phyloP scores from a whole-genome alignment of 768 basidiomycete species.

The Amanita rimosa region DNA sequence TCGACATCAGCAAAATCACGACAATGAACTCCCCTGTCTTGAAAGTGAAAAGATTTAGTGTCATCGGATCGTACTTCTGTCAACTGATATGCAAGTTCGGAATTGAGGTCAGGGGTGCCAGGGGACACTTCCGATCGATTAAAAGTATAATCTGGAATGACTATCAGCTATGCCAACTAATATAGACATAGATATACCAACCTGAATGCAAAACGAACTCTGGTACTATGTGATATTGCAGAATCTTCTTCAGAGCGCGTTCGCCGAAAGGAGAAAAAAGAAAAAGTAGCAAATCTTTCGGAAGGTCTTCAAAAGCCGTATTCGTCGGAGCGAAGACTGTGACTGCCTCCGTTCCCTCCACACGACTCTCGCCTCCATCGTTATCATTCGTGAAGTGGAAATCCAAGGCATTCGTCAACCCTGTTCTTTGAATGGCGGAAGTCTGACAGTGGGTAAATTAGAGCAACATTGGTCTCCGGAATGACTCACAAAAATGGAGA shows the following conservation, averaged over 20 bases:
- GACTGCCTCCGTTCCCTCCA: constrained; percentile 33
- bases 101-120: neutral
- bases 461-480: neutral
- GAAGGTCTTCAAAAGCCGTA: constrained; percentile 34
- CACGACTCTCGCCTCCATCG: constrained; percentile 22
- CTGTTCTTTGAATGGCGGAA: constrained; percentile 42
- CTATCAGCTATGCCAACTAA: neutral
- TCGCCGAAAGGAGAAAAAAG: constrained; percentile 53
- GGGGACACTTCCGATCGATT: neutral
- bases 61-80: neutral
- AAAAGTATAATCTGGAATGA: constrained; percentile 1
- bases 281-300: constrained; percentile 37
- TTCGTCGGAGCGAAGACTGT: constrained; percentile 48
- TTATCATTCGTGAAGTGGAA: constrained; percentile 30
- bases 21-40: neutral
- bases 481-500: constrained; percentile 35
- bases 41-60: neutral
- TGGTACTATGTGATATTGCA: constrained; percentile 49
- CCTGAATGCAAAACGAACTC: constrained; percentile 38
- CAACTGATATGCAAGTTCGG: neutral
- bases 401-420: constrained; percentile 31
- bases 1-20: neutral
- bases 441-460: constrained; percentile 23
- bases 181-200: constrained; percentile 12
- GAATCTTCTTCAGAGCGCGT: constrained; percentile 35